These are phyloP conservation scores for Oxytropis ochrocephala DNA, from an alignment of 306 rosid species.

Conservation along the genomic window DNA sequence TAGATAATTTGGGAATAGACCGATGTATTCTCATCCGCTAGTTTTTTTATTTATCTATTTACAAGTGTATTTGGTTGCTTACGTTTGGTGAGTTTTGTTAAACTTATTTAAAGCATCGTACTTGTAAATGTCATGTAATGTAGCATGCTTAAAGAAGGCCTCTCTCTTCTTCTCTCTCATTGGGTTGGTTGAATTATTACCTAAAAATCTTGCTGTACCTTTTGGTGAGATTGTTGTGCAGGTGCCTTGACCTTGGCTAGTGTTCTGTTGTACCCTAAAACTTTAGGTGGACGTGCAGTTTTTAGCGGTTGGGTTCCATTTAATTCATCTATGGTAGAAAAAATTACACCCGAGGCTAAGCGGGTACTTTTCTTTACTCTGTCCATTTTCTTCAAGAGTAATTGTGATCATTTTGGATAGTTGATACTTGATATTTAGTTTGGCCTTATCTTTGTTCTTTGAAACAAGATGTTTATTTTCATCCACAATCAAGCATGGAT, in stretches of 20 bases:
- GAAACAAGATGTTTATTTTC: too few species aligned
- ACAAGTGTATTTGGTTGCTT: neutral
- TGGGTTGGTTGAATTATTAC: neutral
- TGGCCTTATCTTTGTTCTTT: too few species aligned
- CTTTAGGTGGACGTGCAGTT: constrained; percentile 84
- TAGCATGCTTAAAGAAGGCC: neutral
- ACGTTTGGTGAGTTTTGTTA: neutral
- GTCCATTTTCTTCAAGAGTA: too few species aligned
- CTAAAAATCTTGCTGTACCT: neutral
- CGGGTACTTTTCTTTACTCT: too few species aligned
- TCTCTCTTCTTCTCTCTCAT: neutral
- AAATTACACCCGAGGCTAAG: too few species aligned
- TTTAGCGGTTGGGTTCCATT: constrained; percentile 94
- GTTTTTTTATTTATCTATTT: neutral
- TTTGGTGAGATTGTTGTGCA: constrained; percentile 22
- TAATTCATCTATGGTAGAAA: constrained; percentile 45
- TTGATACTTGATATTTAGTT: too few species aligned
- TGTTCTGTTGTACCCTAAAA: constrained; percentile 79
- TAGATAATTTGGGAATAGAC: neutral
- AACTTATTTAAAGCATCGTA: neutral
- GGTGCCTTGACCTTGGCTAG: constrained; percentile 89
- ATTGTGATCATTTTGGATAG: too few species aligned
- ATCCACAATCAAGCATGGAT: too few species aligned
- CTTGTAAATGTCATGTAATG: too few species aligned
- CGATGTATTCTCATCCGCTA: neutral